Percentiles rank a stretch among this genome's conserved stretches.
phyloP scores from a whole-genome alignment of 345 rosid genomes.

The Euphorbia pulcherrima region DNA sequence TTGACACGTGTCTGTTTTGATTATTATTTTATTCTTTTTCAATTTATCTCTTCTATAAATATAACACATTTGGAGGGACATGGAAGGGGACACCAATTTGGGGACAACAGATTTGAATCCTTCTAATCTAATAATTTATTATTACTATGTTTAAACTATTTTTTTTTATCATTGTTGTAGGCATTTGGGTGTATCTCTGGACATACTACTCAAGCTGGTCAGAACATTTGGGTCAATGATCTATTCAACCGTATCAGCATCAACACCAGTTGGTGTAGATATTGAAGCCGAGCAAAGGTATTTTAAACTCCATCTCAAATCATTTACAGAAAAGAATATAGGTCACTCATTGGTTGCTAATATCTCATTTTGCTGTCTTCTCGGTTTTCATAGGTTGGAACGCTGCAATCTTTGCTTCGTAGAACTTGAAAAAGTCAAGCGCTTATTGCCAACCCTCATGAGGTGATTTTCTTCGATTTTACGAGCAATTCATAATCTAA shows the following conservation, averaged over 20 bases:
- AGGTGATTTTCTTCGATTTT: constrained; percentile 20
- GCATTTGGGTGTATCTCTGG: constrained; percentile 77
- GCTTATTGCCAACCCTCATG: constrained; percentile 49
- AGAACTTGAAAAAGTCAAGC: constrained; percentile 86
- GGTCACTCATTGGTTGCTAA: background rate
- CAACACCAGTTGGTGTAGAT: constrained; percentile 86
- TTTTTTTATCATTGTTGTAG: constrained; percentile 31
- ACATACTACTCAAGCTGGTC: constrained; percentile 82
- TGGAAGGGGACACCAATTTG: too few relatives aligned
- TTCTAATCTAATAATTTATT: too few relatives aligned
- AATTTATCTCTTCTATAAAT: too few relatives aligned
- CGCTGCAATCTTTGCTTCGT: constrained; percentile 77
- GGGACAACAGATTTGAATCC: too few relatives aligned
- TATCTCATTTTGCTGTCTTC: constrained; percentile 10
- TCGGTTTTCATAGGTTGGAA: constrained; percentile 53
- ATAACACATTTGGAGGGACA: too few relatives aligned
- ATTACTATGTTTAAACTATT: too few relatives aligned
- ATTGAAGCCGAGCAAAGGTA: constrained; percentile 98
- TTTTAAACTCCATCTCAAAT: constrained; percentile 10
- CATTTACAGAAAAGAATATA: background rate
- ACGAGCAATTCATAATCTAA: background rate
- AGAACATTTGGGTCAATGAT: constrained; percentile 74
- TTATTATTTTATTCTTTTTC: too few relatives aligned
- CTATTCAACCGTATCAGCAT: constrained; percentile 72
- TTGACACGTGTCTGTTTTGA: too few relatives aligned